Evolutionary conservation across 225 moss, liverwort and hornwort genomes (phyloP), one percentile per base, ranked within the genome.

Genomic region (Marchantia polymorpha): DNA sequence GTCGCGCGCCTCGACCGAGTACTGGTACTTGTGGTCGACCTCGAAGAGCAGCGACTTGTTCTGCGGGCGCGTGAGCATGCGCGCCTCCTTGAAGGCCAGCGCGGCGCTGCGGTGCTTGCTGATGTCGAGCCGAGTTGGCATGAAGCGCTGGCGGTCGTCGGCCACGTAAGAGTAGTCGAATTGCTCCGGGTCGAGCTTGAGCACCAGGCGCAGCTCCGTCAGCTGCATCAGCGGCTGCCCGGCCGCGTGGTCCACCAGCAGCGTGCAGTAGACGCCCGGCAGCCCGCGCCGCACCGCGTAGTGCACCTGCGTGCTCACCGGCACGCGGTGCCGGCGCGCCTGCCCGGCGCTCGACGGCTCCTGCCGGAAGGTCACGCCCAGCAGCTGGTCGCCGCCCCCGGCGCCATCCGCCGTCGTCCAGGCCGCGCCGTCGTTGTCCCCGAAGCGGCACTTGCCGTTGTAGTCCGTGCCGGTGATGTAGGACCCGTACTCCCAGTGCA

Each of bases 11-110:
- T 87, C 86, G 15, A 87, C 79, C 0, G 86, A 87, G 67, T 83
- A 81, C 7, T 81, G 83, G 14, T 87, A 87, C 78, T 87, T 87
- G 30, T 87, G 86, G 56, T 87, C 86, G 12, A 87, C 81, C 49
- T 87, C 80, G 14, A 78, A 65, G 12, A 50, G 46, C 7, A 79
- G 76, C 1, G 86, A 81, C 20, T 25, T 19, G 22, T 87, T 82
- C 16, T 82, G 73, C 4, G 86, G 81, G 27, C 22, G 76, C 7
- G 79, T 87, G 29, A 87, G 48, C 17, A 81, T 78, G 3, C 86
- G 59, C 0, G 86, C 86, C 63, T 87, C 86, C 64, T 87, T 87
- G 72, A 87, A 87, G 3, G 64, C 79, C 26, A 87, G 66, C 13
- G 59, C 55, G 26, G 78, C 69, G 29, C 86, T 87, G 2, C 49